Conservation (phyloP, 805 yeast species). For the Metschnikowia sp. region DNA sequence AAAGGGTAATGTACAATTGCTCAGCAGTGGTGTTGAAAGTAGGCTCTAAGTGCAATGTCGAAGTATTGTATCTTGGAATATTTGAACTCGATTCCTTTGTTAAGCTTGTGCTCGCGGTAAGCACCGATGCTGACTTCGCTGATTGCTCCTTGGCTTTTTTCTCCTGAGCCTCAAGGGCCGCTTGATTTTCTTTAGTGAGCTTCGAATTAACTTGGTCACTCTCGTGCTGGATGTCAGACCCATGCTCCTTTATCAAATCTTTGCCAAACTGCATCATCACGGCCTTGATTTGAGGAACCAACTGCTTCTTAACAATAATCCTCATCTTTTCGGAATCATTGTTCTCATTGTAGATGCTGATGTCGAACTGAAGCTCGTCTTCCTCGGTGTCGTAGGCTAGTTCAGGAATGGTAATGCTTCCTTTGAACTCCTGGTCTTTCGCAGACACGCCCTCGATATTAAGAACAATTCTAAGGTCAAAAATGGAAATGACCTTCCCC, state of each 20-base stretch:
- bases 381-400: slow-evolving; percentile 86
- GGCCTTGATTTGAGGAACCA: slow-evolving; percentile 70
- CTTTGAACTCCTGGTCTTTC: slow-evolving; percentile 44
- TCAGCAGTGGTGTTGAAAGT: slow-evolving; percentile 85
- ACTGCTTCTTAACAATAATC: slow-evolving; percentile 40
- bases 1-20: slow-evolving; percentile 73
- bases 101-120: slow-evolving; percentile 8
- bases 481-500: slow-evolving; percentile 90
- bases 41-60: slow-evolving; percentile 73
- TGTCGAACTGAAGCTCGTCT: slow-evolving; percentile 82
- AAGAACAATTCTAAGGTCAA: slow-evolving; percentile 71
- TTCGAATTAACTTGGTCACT: slow-evolving; percentile 36
- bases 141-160: slow-evolving; percentile 2
- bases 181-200: slow-evolving; percentile 50
- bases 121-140: slow-evolving; percentile 3
- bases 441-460: slow-evolving; percentile 46
- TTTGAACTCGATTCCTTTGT: slow-evolving; percentile 5
- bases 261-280: slow-evolving; percentile 64
- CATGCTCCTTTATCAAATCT: slow-evolving; percentile 72
- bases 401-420: slow-evolving; percentile 84
- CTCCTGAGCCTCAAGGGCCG: slow-evolving; percentile 3
- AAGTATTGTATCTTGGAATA: slow-evolving; percentile 72
- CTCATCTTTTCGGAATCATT: slow-evolving; percentile 50
- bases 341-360: slow-evolving; percentile 58
- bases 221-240: slow-evolving; percentile 83